phyloP scores from a whole-genome alignment of 2,329 filamentous ascomycete species.

The Fusarium clavum region DNA sequence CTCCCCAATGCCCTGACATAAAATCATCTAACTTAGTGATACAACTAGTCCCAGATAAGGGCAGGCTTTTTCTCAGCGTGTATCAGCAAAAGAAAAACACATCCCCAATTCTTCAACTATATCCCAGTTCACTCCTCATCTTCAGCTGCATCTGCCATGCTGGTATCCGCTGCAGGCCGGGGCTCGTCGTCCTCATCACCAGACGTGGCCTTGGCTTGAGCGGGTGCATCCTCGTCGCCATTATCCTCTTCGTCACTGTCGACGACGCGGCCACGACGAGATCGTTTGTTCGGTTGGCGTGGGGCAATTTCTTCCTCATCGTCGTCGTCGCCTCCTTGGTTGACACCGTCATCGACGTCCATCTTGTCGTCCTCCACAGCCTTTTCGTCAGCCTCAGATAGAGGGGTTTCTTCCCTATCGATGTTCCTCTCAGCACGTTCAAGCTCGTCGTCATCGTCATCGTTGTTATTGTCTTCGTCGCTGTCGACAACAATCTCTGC shows the following conservation, averaged over 20 bases:
- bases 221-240: constrained; percentile 35
- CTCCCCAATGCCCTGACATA: constrained; percentile 17
- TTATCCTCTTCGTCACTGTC: constrained; percentile 66
- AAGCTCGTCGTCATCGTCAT: constrained; percentile 56
- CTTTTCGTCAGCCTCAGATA: constrained; percentile 54
- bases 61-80: constrained; percentile 13
- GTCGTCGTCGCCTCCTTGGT: constrained; percentile 58
- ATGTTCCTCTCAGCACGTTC: constrained; percentile 60
- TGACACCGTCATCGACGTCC: constrained; percentile 61
- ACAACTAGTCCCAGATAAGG: constrained; percentile 26
- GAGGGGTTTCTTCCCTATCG: constrained; percentile 52
- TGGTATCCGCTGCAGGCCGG: constrained; percentile 51
- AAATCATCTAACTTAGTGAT: constrained; percentile 39
- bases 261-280: constrained; percentile 63
- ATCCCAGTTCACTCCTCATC: constrained; percentile 44
- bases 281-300: constrained; percentile 58
- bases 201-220: constrained; percentile 34
- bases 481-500: constrained; percentile 85
- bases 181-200: constrained; percentile 46
- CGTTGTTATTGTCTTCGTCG: constrained; percentile 63
- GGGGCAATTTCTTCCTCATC: constrained; percentile 61
- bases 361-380: constrained; percentile 59
- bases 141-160: constrained; percentile 56
- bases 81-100: constrained; percentile 27
- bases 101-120: constrained; percentile 25